phyloP scores from a whole-genome alignment of 768 basidiomycete species.

The Lactarius pseudohatsudake region DNA sequence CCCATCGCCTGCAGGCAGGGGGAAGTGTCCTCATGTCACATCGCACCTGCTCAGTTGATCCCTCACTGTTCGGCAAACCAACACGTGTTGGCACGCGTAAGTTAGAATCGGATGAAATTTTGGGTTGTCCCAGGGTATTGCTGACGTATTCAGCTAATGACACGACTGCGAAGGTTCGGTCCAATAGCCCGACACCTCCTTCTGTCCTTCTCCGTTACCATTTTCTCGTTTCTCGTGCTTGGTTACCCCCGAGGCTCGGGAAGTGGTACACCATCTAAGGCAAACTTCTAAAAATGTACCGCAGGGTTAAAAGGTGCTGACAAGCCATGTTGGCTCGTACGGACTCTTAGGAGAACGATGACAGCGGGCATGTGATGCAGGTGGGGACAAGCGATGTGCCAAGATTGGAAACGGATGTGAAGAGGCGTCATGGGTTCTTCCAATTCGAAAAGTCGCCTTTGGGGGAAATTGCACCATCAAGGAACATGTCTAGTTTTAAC shows the following conservation, averaged over 20 bases:
- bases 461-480: neutral
- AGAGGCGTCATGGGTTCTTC: neutral
- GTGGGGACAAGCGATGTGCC: neutral
- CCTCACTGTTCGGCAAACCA: slow-evolving; percentile 6
- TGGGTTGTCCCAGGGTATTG: neutral
- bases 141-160: neutral
- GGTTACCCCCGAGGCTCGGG: neutral
- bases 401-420: neutral
- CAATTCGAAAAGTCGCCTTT: neutral
- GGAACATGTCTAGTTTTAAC: neutral
- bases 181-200: neutral
- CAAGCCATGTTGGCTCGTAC: neutral
- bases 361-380: neutral
- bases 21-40: neutral
- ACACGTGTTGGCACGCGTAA: slow-evolving; percentile 15
- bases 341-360: neutral
- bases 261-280: neutral
- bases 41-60: neutral
- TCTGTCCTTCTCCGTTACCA: neutral
- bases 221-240: neutral
- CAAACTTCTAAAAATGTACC: neutral
- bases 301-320: neutral
- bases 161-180: neutral
- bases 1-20: neutral
- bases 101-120: neutral